Evolutionary conservation across 2,329 filamentous ascomycete species (phyloP).

Genomic region (Diaporthe capsici): DNA sequence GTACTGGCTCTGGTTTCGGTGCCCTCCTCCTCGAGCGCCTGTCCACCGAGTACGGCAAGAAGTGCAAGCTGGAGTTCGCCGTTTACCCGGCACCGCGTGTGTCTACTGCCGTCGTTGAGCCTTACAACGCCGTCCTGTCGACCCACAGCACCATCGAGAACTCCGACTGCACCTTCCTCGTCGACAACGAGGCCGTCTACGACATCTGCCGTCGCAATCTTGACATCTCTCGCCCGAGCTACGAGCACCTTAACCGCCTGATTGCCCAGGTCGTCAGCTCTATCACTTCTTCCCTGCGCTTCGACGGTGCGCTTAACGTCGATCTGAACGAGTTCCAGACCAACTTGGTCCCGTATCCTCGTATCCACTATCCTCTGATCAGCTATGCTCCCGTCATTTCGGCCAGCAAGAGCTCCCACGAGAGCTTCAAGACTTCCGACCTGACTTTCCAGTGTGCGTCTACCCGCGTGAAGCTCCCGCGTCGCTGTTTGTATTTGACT

Average conservation of each 20-base stretch:
- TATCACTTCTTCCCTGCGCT: slow-evolving; percentile 80
- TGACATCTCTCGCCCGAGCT: slow-evolving; percentile 77
- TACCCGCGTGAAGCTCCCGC: neutral
- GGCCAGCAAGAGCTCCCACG: slow-evolving; percentile 82
- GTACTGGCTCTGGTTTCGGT: slow-evolving; percentile 80
- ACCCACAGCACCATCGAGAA: slow-evolving; percentile 84
- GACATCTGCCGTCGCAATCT: slow-evolving; percentile 82
- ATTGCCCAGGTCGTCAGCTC: slow-evolving; percentile 83
- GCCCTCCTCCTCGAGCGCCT: slow-evolving; percentile 80
- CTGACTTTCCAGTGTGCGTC: slow-evolving; percentile 79
- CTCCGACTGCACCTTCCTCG: slow-evolving; percentile 84
- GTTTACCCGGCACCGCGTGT: slow-evolving; percentile 80
- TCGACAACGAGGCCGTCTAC: slow-evolving; percentile 83
- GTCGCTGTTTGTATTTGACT: neutral
- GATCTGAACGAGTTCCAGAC: slow-evolving; percentile 85
- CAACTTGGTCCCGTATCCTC: slow-evolving; percentile 80
- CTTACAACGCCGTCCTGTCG: slow-evolving; percentile 81
- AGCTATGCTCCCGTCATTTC: slow-evolving; percentile 81
- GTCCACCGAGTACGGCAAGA: slow-evolving; percentile 81
- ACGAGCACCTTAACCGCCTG: slow-evolving; percentile 80
- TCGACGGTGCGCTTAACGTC: slow-evolving; percentile 80
- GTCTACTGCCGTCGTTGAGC: slow-evolving; percentile 79
- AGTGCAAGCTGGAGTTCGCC: slow-evolving; percentile 82
- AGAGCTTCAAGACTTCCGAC: slow-evolving; percentile 89
- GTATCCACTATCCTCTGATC: slow-evolving; percentile 82